Conservation (phyloP, 140 eudicot genomes). For the Flaveria floridana region DNA sequence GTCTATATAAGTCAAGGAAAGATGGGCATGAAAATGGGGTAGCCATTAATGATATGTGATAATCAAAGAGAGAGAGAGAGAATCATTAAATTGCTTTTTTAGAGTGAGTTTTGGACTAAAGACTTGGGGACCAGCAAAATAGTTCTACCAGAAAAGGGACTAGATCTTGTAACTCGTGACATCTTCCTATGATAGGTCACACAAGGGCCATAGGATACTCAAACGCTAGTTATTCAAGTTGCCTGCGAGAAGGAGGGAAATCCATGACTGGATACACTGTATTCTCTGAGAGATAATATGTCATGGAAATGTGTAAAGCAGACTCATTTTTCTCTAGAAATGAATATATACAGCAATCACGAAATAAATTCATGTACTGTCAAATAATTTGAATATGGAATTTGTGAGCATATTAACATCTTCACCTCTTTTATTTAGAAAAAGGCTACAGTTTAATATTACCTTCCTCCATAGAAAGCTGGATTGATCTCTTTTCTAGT, state of each 20-base stretch:
- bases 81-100: neutral
- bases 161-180: slow-evolving; percentile 1
- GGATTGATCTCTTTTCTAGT: slow-evolving; percentile 77
- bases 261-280: neutral
- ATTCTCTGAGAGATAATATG: neutral
- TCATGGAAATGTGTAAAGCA: slow-evolving; percentile 8
- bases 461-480: slow-evolving; percentile 85
- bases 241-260: neutral
- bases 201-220: neutral
- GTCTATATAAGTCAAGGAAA: too few species aligned
- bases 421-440: neutral
- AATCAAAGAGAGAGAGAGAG: neutral
- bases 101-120: neutral
- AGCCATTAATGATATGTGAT: too few species aligned
- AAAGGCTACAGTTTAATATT: slow-evolving; percentile 26
- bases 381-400: neutral
- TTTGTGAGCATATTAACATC: slow-evolving; percentile 16
- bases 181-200: slow-evolving; percentile 12
- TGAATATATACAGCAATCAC: neutral
- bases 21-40: too few species aligned
- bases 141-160: neutral
- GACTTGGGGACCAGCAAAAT: neutral
- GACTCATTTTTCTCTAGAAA: neutral
- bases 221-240: neutral
- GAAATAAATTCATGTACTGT: neutral